Conservation (phyloP, 352 stramenopile genomes). For the Phytophthora pisi region DNA sequence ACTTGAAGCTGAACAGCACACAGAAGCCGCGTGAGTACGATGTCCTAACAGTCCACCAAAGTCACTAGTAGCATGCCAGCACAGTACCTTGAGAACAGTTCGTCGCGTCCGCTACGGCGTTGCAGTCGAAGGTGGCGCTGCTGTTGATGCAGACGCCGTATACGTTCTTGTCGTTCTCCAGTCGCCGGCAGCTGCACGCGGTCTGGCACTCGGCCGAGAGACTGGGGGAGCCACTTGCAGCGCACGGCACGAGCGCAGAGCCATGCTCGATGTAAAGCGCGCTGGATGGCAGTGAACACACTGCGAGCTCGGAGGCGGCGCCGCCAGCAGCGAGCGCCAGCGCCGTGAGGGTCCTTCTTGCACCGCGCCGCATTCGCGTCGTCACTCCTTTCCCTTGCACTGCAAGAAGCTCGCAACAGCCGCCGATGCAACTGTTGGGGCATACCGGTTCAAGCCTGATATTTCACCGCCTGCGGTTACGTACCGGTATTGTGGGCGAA, state of each 20-base stretch:
- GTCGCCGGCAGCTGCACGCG: constrained; percentile 28
- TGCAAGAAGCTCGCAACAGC: background rate
- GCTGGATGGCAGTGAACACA: constrained; percentile 35
- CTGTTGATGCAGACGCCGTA: constrained; percentile 26
- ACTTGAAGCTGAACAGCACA: constrained; percentile 3
- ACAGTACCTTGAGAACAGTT: constrained; percentile 18
- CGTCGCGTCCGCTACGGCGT: constrained; percentile 13
- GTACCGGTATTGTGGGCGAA: background rate
- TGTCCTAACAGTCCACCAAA: too few relatives aligned
- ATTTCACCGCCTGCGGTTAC: background rate
- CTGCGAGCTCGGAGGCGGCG: constrained; percentile 10
- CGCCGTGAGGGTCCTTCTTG: constrained; percentile 1
- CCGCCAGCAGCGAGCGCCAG: constrained; percentile 10
- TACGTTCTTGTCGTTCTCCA: constrained; percentile 12
- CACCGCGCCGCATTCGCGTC: constrained; percentile 11
- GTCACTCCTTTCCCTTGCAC: constrained; percentile 9
- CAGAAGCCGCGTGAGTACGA: background rate
- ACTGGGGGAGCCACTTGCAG: constrained; percentile 10
- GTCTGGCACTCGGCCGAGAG: constrained; percentile 17
- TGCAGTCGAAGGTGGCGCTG: constrained; percentile 16
- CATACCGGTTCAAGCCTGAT: background rate
- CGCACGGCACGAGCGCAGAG: constrained; percentile 13
- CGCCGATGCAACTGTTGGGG: background rate
- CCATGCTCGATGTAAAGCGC: constrained; percentile 29
- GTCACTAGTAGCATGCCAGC: background rate